Base-by-base conservation (phyloP, 2,329 filamentous ascomycete species). In the Aspergillus udagawae region DNA sequence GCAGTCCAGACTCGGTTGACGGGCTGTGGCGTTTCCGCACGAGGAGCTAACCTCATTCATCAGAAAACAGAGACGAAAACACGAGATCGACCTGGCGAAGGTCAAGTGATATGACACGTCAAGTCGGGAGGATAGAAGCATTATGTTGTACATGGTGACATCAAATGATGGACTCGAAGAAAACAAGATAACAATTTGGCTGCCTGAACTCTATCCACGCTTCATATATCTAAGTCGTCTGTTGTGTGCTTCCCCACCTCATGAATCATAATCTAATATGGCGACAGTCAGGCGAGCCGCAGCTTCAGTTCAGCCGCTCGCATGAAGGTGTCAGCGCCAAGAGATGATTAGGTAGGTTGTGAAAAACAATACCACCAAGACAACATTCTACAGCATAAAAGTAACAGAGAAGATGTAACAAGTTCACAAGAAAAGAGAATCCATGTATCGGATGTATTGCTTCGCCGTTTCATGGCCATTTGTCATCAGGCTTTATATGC, bases 381-480 rank as follows among this genome's bases (percentile, higher is more conserved):
- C 32, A 38, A 38, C 32, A 17, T 38, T 38, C 32, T 38, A 38
- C 32, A 35, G 4, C 5, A 35, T 17, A 17, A 35, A 35, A 5
- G 29, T 32, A 14, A 35, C 32, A 35, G 32, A 38, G 32, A 38
- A 38, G 14, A 38, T 17, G n/a, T 17, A 17, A 38, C 14, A 17
- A 38, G 32, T 3, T 38, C 14, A 38, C 52, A 53, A 54, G 54
- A 52, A 55, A 59, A 50, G 44, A 57, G 49, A 53, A 42, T 47
- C 52, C 52, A 54, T 54, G 45, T 17, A 54, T 47, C 53, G 52
- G 58, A 56, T 55, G 60, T 54, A 59, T 62, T 63, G 58, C 51
- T 63, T 64, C 53, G 56, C 21, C 32, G 32, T 29, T 64, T 65
- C 64, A 60, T 62, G 62, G 56, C 59, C 58, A 63, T 66, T 66